Base-by-base conservation (phyloP, 2,329 filamentous ascomycete genomes). In the Epicoccum nigrum region DNA sequence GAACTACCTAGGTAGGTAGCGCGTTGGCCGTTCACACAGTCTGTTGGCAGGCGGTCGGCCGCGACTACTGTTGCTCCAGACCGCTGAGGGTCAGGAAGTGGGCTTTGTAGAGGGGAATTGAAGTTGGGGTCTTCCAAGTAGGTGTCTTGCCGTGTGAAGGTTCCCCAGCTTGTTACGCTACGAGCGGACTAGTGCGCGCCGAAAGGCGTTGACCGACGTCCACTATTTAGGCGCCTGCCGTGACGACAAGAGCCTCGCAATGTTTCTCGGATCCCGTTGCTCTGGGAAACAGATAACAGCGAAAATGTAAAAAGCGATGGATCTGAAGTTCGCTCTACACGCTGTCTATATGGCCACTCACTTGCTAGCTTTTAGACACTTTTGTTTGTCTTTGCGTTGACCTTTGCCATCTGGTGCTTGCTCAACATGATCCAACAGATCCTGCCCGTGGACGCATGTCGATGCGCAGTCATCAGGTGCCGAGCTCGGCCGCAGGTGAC, bases 1-100 rank as follows among this genome's bases (percentile, higher is more conserved):
- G 39, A 30, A 31, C 34, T 43, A 15, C 21, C 30, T 23, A 42
- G 28, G 39, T 52, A 52, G 43, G 39, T 52, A 52, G 43, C 43
- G 49, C 49, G 39, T 34, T 28, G 25, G 33, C 9, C 33, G 9
- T 47, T 27, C 33, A 38, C 27, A n/a, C 12, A 15, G 9, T 35
- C 21, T 17, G 16, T 25, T 17, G 23, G 16, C 17, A 9, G 15
- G 17, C 8, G 16, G 21, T 7, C 20, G 20, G 19, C 20, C 11
- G 38, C 19, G 17, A 28, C 11, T 16, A 6, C n/a, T 16, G 28
- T 17, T 2, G 33, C 12, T 9, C 11, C 17, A 3, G 9, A 12
- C 9, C 2, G 12, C 9, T 16, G 13, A 11, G 12, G 4, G 8
- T 12, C 13, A 15, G 16, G 13, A 31, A 12, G 13, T 13, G 12